Conservation (phyloP, 1,284 basidiomycete species). For the Sporisorium reilianum region DNA sequence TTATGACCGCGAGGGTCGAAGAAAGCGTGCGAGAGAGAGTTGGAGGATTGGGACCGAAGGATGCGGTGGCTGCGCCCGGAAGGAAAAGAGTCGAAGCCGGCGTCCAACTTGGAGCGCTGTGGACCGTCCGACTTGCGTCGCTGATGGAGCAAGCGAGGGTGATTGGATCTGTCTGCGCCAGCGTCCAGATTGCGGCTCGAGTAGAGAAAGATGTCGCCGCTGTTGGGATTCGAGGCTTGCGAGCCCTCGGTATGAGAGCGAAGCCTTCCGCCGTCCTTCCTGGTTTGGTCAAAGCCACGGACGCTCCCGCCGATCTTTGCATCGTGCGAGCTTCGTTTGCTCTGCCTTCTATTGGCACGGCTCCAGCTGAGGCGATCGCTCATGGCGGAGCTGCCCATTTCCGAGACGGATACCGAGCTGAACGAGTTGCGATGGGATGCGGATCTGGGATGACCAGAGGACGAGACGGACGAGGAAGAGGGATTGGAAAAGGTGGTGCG, state of each 20-base stretch:
- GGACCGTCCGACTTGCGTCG: conserved; percentile 49
- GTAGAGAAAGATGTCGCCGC: conserved; percentile 45
- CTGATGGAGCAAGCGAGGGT: conserved; percentile 36
- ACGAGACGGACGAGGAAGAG: conserved; percentile 47
- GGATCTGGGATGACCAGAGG: conserved; percentile 31
- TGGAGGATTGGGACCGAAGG: conserved; percentile 41
- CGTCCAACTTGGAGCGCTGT: conserved; percentile 24
- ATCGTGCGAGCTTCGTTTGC: conserved; percentile 43
- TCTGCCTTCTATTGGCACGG: conserved; percentile 32
- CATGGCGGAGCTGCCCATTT: conserved; percentile 35
- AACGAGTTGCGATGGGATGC: conserved; percentile 51
- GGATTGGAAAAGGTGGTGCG: conserved; percentile 52
- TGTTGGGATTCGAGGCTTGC: conserved; percentile 25
- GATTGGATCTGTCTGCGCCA: conserved; percentile 14
- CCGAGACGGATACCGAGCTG: conserved; percentile 47
- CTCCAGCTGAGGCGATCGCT: conserved; percentile 52
- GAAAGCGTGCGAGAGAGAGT: conserved; percentile 34
- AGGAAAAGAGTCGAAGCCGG: background rate
- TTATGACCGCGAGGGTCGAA: conserved; percentile 21
- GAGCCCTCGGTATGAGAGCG: conserved; percentile 46
- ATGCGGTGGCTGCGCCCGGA: conserved; percentile 26
- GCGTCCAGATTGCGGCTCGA: conserved; percentile 34
- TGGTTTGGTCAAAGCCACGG: conserved; percentile 16
- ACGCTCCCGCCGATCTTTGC: conserved; percentile 12
- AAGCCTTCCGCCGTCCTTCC: conserved; percentile 25